Evolutionary conservation across 495 filamentous ascomycete genomes (phyloP).

Genomic region (Melanomma pulvis-pyrius): DNA sequence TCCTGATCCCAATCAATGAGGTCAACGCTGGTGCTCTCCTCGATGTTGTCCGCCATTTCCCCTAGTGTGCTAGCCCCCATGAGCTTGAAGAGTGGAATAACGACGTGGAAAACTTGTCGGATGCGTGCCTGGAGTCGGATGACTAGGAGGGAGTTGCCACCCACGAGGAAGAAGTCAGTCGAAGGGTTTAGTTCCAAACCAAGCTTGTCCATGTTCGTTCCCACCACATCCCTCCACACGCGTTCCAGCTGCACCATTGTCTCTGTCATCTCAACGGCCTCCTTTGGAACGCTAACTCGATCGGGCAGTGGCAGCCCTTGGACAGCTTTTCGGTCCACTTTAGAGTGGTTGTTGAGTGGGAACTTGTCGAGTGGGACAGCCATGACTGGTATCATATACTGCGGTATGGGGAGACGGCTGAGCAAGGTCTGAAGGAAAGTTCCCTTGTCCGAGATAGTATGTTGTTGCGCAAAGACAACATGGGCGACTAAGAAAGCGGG

Average conservation of each 20-base stretch:
- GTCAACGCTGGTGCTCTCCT: background rate
- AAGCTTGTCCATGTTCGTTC: background rate
- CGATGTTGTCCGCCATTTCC: background rate
- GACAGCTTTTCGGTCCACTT: background rate
- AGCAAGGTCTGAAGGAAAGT: conserved; percentile 1
- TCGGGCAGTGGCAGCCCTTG: background rate
- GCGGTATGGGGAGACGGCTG: conserved; percentile 1
- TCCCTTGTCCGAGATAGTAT: background rate
- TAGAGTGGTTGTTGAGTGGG: background rate
- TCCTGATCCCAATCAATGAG: conserved; percentile 21
- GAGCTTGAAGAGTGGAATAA: background rate
- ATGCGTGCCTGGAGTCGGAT: background rate
- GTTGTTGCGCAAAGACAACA: background rate
- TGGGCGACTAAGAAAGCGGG: conserved; percentile 1
- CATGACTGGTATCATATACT: conserved; percentile 5
- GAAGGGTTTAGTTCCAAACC: background rate
- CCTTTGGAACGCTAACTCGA: background rate
- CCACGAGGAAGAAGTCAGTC: conserved; percentile 3
- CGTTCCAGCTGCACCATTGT: conserved; percentile 1
- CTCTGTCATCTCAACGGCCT: background rate
- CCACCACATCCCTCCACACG: background rate
- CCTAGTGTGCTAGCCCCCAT: background rate
- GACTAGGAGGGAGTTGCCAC: background rate
- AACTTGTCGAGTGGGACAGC: conserved; percentile 1
- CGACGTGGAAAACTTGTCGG: background rate